phyloP scores from a whole-genome alignment of 108 stramenopile genomes.

The Skeletonema potamos region DNA sequence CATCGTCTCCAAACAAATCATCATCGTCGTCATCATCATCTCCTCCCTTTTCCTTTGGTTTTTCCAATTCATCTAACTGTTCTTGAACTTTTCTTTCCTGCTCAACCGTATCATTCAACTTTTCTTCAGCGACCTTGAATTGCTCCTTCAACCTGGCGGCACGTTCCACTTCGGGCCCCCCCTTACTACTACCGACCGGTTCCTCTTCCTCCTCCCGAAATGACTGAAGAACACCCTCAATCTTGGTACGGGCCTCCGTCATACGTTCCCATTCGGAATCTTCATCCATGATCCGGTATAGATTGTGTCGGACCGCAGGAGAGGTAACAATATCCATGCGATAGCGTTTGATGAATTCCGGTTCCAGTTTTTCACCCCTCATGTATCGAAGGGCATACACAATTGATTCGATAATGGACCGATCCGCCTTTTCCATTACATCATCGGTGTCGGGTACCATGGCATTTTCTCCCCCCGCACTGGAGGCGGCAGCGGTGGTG shows the following conservation, averaged over 20 bases:
- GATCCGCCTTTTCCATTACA: slow-evolving; percentile 47
- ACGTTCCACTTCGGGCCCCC: slow-evolving; percentile 4
- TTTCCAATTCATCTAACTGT: slow-evolving; percentile 56
- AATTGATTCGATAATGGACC: slow-evolving; percentile 65
- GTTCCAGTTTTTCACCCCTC: slow-evolving; percentile 78
- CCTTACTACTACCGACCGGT: slow-evolving; percentile 21
- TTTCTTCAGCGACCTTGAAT: slow-evolving; percentile 48
- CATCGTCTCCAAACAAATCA: slow-evolving; percentile 52
- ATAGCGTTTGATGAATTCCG: slow-evolving; percentile 81
- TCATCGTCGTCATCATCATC: slow-evolving; percentile 43
- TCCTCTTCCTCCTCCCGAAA: slow-evolving; percentile 44
- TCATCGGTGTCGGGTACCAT: slow-evolving; percentile 28
- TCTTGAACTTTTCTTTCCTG: slow-evolving; percentile 61
- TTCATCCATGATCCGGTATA: slow-evolving; percentile 83
- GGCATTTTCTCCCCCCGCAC: slow-evolving; percentile 23
- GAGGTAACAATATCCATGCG: slow-evolving; percentile 74
- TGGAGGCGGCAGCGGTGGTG: background rate
- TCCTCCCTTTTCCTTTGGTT: slow-evolving; percentile 30
- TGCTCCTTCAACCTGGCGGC: slow-evolving; percentile 55
- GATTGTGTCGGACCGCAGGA: slow-evolving; percentile 66
- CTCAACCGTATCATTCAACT: slow-evolving; percentile 58
- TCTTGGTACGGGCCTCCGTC: slow-evolving; percentile 63
- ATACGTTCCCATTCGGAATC: slow-evolving; percentile 81
- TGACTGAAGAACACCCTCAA: slow-evolving; percentile 53
- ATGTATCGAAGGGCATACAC: slow-evolving; percentile 70